Percentiles rank a stretch among this genome's conserved stretches.
Conservation (phyloP, 2,329 filamentous ascomycete species). For the Aspergillus ustus region DNA sequence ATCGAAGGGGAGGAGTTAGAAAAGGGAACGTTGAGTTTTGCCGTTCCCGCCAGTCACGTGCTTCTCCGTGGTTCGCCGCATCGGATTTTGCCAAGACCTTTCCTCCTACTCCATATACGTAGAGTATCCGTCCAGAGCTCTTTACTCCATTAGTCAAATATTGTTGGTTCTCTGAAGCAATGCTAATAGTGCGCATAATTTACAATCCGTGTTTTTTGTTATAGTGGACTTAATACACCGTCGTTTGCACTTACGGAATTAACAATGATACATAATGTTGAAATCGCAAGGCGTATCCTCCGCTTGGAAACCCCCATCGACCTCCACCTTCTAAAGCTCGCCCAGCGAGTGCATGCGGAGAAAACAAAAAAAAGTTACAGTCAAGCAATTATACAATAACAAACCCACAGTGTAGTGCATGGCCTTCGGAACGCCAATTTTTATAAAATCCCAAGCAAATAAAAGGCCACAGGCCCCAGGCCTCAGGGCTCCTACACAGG, state of each 20-base stretch:
- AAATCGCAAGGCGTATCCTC: constrained; percentile 1
- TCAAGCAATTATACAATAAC: background rate
- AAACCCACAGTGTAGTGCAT: background rate
- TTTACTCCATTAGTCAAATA: no score
- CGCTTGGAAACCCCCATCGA: background rate
- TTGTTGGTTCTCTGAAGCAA: background rate
- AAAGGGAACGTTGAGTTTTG: constrained; percentile 35
- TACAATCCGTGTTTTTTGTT: background rate
- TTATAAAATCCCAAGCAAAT: background rate
- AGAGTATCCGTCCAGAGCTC: no score
- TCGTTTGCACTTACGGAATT: background rate
- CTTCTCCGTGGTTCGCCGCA: constrained; percentile 6
- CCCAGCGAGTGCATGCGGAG: constrained; percentile 14
- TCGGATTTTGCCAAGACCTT: constrained; percentile 12
- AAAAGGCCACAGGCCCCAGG: background rate
- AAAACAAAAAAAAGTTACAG: constrained; percentile 1
- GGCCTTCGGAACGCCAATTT: background rate
- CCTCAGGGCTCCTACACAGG: constrained; percentile 24
- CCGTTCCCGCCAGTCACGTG: constrained; percentile 30
- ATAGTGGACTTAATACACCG: background rate
- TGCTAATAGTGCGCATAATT: background rate
- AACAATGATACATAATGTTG: constrained; percentile 17
- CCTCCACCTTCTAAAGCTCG: constrained; percentile 7
- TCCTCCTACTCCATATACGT: no score
- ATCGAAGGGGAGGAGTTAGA: constrained; percentile 35